A percentile compares a stretch with the other conserved stretches of the same genome.
phyloP scores from a whole-genome alignment of 2,329 filamentous ascomycete genomes.

The Ophiostoma montium region DNA sequence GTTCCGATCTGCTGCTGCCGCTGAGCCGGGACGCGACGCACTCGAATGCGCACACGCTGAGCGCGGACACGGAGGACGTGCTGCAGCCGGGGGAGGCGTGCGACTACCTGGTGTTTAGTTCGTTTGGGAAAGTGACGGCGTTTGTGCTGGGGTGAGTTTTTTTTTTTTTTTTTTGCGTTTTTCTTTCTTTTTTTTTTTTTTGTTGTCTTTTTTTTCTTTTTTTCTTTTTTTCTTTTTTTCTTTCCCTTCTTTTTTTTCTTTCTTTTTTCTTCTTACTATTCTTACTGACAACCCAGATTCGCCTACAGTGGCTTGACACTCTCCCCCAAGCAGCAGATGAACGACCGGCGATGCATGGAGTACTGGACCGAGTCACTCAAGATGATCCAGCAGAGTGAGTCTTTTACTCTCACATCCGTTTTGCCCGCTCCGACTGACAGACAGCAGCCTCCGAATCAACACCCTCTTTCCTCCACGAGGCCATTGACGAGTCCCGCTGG shows the following conservation, averaged over 20 bases:
- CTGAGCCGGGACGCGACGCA: constrained; percentile 33
- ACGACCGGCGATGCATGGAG: constrained; percentile 22
- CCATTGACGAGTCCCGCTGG: constrained; percentile 48
- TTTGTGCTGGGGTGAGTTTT: constrained; percentile 31
- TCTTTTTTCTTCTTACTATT: background rate
- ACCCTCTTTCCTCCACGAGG: constrained; percentile 38
- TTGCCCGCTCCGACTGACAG: background rate
- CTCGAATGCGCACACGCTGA: constrained; percentile 34
- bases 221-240: constrained; percentile 17
- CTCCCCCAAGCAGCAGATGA: constrained; percentile 23
- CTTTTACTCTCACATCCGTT: background rate
- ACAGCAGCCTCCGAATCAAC: constrained; percentile 19
- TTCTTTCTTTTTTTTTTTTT: background rate
- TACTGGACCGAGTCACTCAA: constrained; percentile 27
- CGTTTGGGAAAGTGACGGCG: constrained; percentile 45
- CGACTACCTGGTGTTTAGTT: constrained; percentile 45
- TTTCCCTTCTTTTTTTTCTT: constrained; percentile 24
- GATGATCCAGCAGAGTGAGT: constrained; percentile 22
- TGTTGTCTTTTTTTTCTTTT: constrained; percentile 14
- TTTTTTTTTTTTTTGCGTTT: constrained; percentile 21
- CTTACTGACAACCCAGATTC: constrained; percentile 18
- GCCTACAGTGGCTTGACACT: constrained; percentile 38
- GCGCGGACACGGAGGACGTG: constrained; percentile 41
- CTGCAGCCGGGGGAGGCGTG: constrained; percentile 33
- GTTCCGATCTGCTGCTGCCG: constrained; percentile 42